phyloP scores from a whole-genome alignment of 1,284 basidiomycete species.

The Agroathelia rolfsii region DNA sequence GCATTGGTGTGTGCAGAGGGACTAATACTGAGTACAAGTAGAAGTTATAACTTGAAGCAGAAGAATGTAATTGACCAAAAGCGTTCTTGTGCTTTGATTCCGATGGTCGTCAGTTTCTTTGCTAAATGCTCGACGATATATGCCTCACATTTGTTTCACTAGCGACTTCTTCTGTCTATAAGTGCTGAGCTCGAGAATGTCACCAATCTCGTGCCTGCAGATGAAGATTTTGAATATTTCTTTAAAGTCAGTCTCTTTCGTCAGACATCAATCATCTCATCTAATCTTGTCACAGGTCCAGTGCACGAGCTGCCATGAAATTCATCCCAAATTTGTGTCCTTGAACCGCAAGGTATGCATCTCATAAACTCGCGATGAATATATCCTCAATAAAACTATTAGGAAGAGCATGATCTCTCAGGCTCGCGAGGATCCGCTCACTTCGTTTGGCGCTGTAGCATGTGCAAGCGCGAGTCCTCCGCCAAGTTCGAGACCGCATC shows the following conservation, averaged over 20 bases:
- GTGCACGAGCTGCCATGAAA: constrained; percentile 69
- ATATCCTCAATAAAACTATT: no score
- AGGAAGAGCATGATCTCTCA: constrained; percentile 60
- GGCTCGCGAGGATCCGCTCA: constrained; percentile 60
- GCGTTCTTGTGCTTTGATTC: no score
- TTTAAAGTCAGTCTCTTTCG: constrained; percentile 42
- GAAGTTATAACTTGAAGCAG: no score
- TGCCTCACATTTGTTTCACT: no score
- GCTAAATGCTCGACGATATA: no score
- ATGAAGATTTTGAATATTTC: constrained; percentile 65
- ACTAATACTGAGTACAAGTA: no score
- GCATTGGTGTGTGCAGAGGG: no score
- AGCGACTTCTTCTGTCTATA: constrained; percentile 57
- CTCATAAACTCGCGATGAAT: no score
- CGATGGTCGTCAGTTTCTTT: no score
- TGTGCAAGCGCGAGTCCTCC: constrained; percentile 70
- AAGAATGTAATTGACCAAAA: no score
- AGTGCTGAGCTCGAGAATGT: constrained; percentile 74
- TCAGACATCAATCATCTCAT: neutral
- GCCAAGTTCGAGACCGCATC: constrained; percentile 61
- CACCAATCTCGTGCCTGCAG: constrained; percentile 51
- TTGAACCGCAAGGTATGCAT: constrained; percentile 53
- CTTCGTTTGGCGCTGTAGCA: constrained; percentile 70
- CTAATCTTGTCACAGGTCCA: constrained; percentile 43
- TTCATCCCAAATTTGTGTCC: constrained; percentile 58